phyloP scores from a whole-genome alignment of 2,329 filamentous ascomycete species.

The Venturia effusa region DNA sequence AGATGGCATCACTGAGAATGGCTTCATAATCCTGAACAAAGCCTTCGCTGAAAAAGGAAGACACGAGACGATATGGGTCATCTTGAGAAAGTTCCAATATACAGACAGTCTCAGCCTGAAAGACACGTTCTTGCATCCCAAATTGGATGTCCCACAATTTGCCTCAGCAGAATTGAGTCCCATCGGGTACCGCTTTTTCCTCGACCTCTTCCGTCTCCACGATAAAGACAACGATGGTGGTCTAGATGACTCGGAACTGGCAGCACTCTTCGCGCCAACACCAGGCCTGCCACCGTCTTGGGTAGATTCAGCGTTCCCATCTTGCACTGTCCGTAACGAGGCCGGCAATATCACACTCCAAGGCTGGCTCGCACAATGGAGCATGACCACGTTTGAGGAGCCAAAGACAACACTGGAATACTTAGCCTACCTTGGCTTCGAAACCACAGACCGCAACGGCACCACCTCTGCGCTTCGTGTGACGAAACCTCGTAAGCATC shows the following conservation, averaged over 20 bases:
- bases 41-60: conserved; percentile 95
- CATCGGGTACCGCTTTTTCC: conserved; percentile 91
- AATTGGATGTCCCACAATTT: conserved; percentile 86
- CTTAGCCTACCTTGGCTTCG: conserved; percentile 90
- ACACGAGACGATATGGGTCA: conserved; percentile 97
- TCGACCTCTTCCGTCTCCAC: conserved; percentile 87
- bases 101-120: conserved; percentile 89
- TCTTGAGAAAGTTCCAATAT: conserved; percentile 88
- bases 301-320: conserved; percentile 81
- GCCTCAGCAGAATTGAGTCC: conserved; percentile 91
- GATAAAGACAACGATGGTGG: conserved; percentile 98
- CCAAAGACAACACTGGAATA: conserved; percentile 94
- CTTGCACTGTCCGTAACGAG: conserved; percentile 89
- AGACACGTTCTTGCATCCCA: conserved; percentile 83
- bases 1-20: conserved; percentile 67
- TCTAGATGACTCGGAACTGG: conserved; percentile 73
- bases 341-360: conserved; percentile 91
- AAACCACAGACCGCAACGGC: conserved; percentile 61
- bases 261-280: conserved; percentile 82
- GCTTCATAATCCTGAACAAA: conserved; percentile 86
- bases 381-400: conserved; percentile 96
- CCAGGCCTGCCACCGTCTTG: conserved; percentile 80
- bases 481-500: conserved; percentile 80
- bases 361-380: conserved; percentile 98
- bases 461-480: conserved; percentile 81